A percentile compares a stretch with the other conserved stretches of the same genome.
Evolutionary conservation across 2,329 filamentous ascomycete species (phyloP).

Genomic region (Metarhizium guizhouense): DNA sequence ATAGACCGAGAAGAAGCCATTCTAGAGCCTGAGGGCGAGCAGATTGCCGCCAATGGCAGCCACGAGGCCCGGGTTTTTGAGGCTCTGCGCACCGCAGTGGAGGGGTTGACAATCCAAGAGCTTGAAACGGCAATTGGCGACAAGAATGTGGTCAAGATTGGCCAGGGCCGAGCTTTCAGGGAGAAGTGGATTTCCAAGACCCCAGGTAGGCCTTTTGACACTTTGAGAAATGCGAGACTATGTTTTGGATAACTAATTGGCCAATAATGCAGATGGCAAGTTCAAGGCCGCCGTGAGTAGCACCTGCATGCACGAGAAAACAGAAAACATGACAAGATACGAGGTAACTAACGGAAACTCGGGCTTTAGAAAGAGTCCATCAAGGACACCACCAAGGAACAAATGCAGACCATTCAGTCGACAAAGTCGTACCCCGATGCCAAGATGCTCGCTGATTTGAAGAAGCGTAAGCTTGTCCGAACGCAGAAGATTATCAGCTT

Average conservation of each 20-base stretch:
- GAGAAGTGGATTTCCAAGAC: constrained; percentile 59
- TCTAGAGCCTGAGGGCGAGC: constrained; percentile 66
- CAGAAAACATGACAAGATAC: background rate
- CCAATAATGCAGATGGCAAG: constrained; percentile 6
- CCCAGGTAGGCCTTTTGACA: constrained; percentile 34
- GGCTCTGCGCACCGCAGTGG: constrained; percentile 60
- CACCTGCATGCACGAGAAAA: background rate
- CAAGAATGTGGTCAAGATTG: constrained; percentile 68
- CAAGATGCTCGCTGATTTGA: constrained; percentile 72
- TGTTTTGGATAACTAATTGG: background rate
- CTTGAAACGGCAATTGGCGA: constrained; percentile 61
- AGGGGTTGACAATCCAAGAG: constrained; percentile 73
- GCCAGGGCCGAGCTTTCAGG: constrained; percentile 91
- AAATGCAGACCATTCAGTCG: constrained; percentile 64
- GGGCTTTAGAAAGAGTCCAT: constrained; percentile 55
- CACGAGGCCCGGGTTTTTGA: constrained; percentile 79
- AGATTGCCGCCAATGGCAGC: constrained; percentile 65
- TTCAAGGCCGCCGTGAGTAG: constrained; percentile 7
- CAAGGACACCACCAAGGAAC: constrained; percentile 67
- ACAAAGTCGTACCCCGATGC: constrained; percentile 58
- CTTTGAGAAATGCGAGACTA: background rate
- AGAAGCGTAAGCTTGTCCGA: constrained; percentile 83
- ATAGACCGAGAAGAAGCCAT: constrained; percentile 69
- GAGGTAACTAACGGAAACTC: background rate
- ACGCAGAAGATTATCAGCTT: constrained; percentile 80